Base-by-base conservation (phyloP, 345 rosid genomes). In the Euclidium syriacum region DNA sequence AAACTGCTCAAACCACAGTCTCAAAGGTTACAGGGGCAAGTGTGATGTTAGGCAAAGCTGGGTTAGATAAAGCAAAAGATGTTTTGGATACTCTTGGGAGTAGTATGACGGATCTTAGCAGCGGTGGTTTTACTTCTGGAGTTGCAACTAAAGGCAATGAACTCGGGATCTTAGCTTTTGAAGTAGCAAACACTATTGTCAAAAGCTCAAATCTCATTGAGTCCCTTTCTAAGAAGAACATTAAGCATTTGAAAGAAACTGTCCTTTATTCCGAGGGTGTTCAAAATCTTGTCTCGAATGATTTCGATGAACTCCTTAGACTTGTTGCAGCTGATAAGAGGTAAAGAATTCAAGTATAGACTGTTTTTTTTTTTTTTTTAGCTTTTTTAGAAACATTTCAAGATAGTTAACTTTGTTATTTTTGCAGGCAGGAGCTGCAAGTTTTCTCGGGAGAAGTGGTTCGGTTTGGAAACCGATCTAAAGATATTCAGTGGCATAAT, bases 401-500 rank as follows among this genome's bases (percentile, higher is more conserved):
- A 17, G 26, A 67, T 36, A 6, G 46, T 58, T 24, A 57, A 65
- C 20, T 35, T n/a, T 62, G 49, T 12, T 63, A 14, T 10, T 22
- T 74, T 26, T 52, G 18, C 78, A 92, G 98, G 80, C 90, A 85
- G 67, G 98, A 88, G 53, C 69, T 91, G 71, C 81, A 80, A 75
- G 75, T 83, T 68, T 91, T 91, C 70, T 78, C 86, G 0, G 81
- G 90, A 63, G 98, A 91, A 80, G 96, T 91, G 33, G 85, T 91
- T 64, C 95, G 98, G 52, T 91, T 91, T 71, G 98, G 98, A 64
- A 88, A 91, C 80, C 81, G 87, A 23, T 86, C 87, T 49, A 91
- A 86, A 84, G 98, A 91, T 79, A 82, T 88, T 60, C 95, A 91
- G 39, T 91, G 98, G 98, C 98, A 88, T 76, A 86, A 78, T 72